Base-by-base conservation (phyloP, 805 yeast genomes). In the Wickerhamomyces tratensis region DNA sequence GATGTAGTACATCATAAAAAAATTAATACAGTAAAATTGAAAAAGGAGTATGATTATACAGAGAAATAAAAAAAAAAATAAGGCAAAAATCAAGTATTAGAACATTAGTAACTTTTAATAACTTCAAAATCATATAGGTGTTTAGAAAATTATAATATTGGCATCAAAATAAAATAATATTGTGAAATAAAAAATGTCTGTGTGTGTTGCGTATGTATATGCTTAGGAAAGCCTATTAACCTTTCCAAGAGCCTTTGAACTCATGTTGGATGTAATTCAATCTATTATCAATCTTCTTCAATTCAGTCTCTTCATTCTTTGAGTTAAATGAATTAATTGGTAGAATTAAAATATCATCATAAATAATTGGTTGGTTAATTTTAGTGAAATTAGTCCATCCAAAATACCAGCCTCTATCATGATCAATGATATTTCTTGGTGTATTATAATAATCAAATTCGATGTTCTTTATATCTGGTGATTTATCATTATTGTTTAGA, bases 251-350 rank as follows among this genome's bases (percentile, higher is more conserved):
- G 2, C 84, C 83, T 61, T 69, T 71, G 52, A 79, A 78, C 65
- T 67, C 66, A 53, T 79, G 85, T 46, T 71, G 66, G 1, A 71
- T 79, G 51, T 71, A 76, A 5, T 82, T 82, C 59, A 72, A 48
- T 6, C 61, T 61, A 52, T 77, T 68, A 4, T 43, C 43, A 3
- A 57, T 56, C 12, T 56, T 49, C 38, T 64, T 56, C 5, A 82
- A 61, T 4, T 82, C 82, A 82, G 76, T 77, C 45, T 74, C 80
- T 7, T 73, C 73, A 31, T 76, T 80, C 39, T 72, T 78, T 0
- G 84, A 83, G 46, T 77, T 70, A 50, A 78, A 77, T 26, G 77
- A 65, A 2, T 83, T 77, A 43, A 79, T 77, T 20, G 91, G 89
- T 43, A 82, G 64, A 3, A 83, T 68, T 59, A 83, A 58, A n/a